phyloP scores from a whole-genome alignment of 2,329 filamentous ascomycete species.

The Pseudopithomyces chartarum region DNA sequence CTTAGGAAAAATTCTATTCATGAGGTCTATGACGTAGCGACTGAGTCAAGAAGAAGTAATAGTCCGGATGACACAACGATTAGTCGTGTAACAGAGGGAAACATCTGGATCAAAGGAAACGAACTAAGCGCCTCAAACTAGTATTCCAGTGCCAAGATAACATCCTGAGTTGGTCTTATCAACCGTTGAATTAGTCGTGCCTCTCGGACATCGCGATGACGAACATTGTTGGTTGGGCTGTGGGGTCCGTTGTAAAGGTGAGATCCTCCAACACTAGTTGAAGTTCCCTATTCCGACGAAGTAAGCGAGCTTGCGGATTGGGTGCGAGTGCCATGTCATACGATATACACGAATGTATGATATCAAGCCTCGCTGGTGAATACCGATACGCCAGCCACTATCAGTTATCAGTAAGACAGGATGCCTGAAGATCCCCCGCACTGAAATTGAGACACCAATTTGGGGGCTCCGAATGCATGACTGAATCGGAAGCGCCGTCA shows the following conservation, averaged over 20 bases:
- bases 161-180: not conserved
- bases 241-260: not conserved
- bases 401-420: not conserved
- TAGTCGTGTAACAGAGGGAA: not conserved
- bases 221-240: not conserved
- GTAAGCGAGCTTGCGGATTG: not conserved
- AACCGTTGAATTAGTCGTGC: not conserved
- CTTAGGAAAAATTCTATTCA: not conserved
- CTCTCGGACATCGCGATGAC: not conserved
- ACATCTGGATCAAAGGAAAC: not conserved
- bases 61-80: conserved; percentile 2
- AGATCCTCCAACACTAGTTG: not conserved
- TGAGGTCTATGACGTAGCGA: not conserved
- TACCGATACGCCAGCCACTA: not conserved
- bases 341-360: not conserved
- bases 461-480: not conserved
- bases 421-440: conserved; percentile 9
- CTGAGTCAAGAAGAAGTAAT: not conserved
- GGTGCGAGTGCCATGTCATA: not conserved
- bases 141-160: not conserved
- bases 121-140: not conserved
- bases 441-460: not conserved
- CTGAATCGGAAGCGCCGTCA: not conserved
- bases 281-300: not conserved
- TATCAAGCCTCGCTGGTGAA: not conserved